phyloP scores from a whole-genome alignment of 805 yeast genomes.

The Torulaspora franciscae region DNA sequence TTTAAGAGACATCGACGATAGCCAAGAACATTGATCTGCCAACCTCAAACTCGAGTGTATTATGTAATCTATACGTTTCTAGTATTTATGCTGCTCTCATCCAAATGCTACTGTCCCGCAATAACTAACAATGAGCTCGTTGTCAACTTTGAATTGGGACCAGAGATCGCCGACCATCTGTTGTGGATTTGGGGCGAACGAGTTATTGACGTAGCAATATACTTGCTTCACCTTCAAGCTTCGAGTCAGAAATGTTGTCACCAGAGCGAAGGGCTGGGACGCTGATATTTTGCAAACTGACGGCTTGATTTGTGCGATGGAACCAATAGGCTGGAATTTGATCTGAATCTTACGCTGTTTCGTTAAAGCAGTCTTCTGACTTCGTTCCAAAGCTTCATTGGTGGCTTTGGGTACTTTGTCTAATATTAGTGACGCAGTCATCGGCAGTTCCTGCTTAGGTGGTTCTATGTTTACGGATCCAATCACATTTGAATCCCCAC shows the following conservation, averaged over 20 bases:
- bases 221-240: slow-evolving; percentile 24
- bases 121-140: slow-evolving; percentile 35
- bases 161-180: slow-evolving; percentile 33
- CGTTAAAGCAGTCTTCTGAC: slow-evolving; percentile 3
- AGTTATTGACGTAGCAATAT: slow-evolving; percentile 34
- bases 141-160: slow-evolving; percentile 30
- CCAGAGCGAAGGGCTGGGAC: slow-evolving; percentile 27
- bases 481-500: not conserved
- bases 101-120: slow-evolving; percentile 37
- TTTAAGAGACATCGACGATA: no score
- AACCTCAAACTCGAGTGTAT: no score
- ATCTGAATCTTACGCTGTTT: slow-evolving; percentile 21
- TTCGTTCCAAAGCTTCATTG: slow-evolving; percentile 11
- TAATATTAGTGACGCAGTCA: slow-evolving; percentile 16
- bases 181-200: slow-evolving; percentile 37
- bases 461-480: slow-evolving; percentile 3
- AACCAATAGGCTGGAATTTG: slow-evolving; percentile 33
- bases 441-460: slow-evolving; percentile 13
- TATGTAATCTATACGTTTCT: not conserved
- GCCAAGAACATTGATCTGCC: no score
- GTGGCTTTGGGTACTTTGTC: slow-evolving; percentile 14
- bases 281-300: slow-evolving; percentile 28
- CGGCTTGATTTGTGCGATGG: slow-evolving; percentile 26
- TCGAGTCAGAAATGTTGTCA: slow-evolving; percentile 22
- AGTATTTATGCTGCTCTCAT: not conserved